Evolutionary conservation across 257 asterid genomes (phyloP), one percentile per base, ranked within the genome.

Genomic region (Mentha longifolia): DNA sequence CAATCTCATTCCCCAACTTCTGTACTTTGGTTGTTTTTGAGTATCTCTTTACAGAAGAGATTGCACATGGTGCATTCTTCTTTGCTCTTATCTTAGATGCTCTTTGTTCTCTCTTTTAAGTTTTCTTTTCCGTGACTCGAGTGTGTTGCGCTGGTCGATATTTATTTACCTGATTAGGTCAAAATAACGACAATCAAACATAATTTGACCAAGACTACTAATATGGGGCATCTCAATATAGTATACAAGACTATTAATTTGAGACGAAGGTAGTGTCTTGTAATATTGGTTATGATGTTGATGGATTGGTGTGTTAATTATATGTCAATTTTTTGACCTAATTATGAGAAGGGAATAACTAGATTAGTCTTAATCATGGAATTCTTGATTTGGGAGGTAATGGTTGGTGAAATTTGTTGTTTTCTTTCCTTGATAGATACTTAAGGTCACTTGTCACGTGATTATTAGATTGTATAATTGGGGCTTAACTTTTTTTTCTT

Each of bases 1-100:
- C 94, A 83, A 30, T 75, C 80, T 71, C 84, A 67, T 69, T 57
- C 72, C 51, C 61, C 73, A 73, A 37, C 79, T 72, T 51, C 76
- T 79, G 87, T 75, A 85, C 87, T 76, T 86, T 63, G 75, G 68
- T 61, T 71, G 67, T 69, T 77, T 76, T 54, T 66, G 55, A 35
- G 77, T 50, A 66, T 66, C 76, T 78, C 86, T 85, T 85, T 85
- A 87, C 92, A 86, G 88, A 67, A 58, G 82, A 83, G 87, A 78
- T 50, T 72, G 81, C 95, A 88, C 91, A 88, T 88, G 91, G 77
- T 16, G 79, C 54, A 55, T 35, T 74, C 77, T 20, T 68, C 1
- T 58, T 43, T 59, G 3, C 35, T 69, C 56, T 61, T 35, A 52
- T 73, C 76, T 39, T 33, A 65, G 83, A 82, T 82, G 83, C 86